Percentiles rank a stretch among this genome's conserved stretches.
Conservation (phyloP, 495 filamentous ascomycete species). For the Xylona heveae region DNA sequence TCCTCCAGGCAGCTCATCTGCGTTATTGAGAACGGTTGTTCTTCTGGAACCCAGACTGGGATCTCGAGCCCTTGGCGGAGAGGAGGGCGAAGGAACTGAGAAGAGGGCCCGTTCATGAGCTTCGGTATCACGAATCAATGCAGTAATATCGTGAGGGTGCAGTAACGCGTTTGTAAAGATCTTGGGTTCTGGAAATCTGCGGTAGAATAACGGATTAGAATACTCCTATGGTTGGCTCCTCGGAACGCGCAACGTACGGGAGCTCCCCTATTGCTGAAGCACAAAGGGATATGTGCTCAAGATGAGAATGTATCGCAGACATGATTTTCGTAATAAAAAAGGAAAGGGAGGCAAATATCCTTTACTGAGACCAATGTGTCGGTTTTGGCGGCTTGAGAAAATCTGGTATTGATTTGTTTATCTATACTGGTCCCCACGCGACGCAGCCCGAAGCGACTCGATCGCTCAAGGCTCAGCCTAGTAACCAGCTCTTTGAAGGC, state of each 20-base stretch:
- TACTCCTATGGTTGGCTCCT: conserved; percentile 2
- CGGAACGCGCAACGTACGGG: conserved; percentile 30
- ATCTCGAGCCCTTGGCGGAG: conserved; percentile 17
- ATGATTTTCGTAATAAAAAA: conserved; percentile 26
- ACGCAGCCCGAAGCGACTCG: too few relatives aligned
- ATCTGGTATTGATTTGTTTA: too few relatives aligned
- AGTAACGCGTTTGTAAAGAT: conserved; percentile 92
- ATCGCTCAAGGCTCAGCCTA: too few relatives aligned
- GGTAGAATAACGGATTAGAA: conserved; percentile 1
- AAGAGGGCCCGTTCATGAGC: conserved; percentile 89
- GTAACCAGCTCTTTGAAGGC: too few relatives aligned
- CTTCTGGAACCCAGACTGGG: conserved; percentile 1
- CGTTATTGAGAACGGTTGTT: conserved; percentile 30
- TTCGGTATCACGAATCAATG: conserved; percentile 88
- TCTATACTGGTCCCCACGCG: too few relatives aligned
- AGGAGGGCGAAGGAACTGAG: conserved; percentile 59
- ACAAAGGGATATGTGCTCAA: conserved; percentile 79
- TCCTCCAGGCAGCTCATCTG: conserved; percentile 17
- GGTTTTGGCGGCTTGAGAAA: too few relatives aligned
- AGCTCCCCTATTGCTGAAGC: conserved; percentile 66
- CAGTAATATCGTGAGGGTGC: conserved; percentile 72
- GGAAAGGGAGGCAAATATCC: too few relatives aligned
- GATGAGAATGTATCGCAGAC: conserved; percentile 59
- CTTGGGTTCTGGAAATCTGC: conserved; percentile 72
- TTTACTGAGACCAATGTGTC: too few relatives aligned